Evolutionary conservation across 2,329 filamentous ascomycete genomes (phyloP), one percentile per base, ranked within the genome.

Genomic region (Xylariaceae sp.): DNA sequence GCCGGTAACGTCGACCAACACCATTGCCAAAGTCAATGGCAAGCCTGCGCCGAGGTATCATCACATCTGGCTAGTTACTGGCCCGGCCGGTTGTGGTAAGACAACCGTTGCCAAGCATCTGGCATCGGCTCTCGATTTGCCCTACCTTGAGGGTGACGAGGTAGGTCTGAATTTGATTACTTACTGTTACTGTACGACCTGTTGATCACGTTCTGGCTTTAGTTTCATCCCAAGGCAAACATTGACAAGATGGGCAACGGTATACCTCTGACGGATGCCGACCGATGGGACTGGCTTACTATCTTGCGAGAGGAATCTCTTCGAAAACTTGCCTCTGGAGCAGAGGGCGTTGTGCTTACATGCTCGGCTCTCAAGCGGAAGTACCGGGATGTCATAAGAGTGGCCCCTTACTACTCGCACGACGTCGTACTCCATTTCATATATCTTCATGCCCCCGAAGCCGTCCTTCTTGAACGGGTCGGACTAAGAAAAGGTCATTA

Each of bases 241-340:
- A 87, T 93, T 66, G 88, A 93, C 52, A 99, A 98, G 76, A 99
- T 99, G 95, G 81, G 84, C 69, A 82, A 81, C 65, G 91, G 91
- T 64, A 87, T 86, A 54, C 92, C 95, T 2, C 81, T 99, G 37
- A 96, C 90, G 53, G 95, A 99, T 71, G 88, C 87, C 57, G 95
- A 99, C 76, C 89, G 95, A 62, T 98, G 95, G 95, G 93, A 97
- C 78, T 99, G 95, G 95, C 86, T 99, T 61, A 90, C 89, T 45
- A 80, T 81, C 12, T 81, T 95, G 14, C 89, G 90, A 61, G 84
- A 91, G 62, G 88, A 87, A 67, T 84, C 86, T 6, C 78, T 87
- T 52, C 74, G 75, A 50, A 78, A 78, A 48, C 78, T 89, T 57
- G 76, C 79, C 52, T 74, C 73, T 47, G 85, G 86, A 40, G 80